Base-by-base conservation (phyloP, 148 eudicot species). In the Nyssa sinensis region DNA sequence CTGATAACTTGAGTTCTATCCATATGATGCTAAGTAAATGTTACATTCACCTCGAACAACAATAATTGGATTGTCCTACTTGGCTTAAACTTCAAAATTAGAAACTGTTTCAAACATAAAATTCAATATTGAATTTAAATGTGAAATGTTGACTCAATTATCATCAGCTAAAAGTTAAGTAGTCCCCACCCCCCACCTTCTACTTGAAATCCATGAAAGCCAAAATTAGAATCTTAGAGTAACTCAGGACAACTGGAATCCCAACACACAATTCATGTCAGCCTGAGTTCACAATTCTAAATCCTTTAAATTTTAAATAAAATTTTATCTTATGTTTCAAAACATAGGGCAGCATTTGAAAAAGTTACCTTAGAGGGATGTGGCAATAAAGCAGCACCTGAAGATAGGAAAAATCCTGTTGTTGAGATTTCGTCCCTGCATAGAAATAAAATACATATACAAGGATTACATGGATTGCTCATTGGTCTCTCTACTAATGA, bases 301-400 rank as follows among this genome's bases (percentile, higher is more conserved):
- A 37, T 21, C 61, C 23, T n/a, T 5, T 27, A 27, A 34, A 34
- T 13, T 57, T 24, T 58, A 69, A 34, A 25, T 49, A 64, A 0
- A 37, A 16, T 24, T 27, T 61, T 70, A 25, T 69, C 28, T n/a
- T 8, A 25, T 8, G 4, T 5, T 62, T 33, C 64, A 27, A 11
- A 53, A 64, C 17, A 60, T 51, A 24, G 37, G 25, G 79, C 27
- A 75, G 28, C 33, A 60, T 19, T 25, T 62, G 44, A 72, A 35
- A 81, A 76, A 16, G 29, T 51, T 91, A 94, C 98, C 93, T 94
- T 82, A 72, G 78, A 76, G 67, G 93, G 86, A 83, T 88, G 83
- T 19, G 87, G 79, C 83, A 89, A 80, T 55, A 88, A 77, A 41
- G 89, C 89, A 84, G 87, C 91, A 80, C 93, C 97, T 9, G 97